Percentiles rank a stretch among this genome's conserved stretches.
Evolutionary conservation across 1,284 basidiomycete species (phyloP).

Genomic region (Trametes versicolor): DNA sequence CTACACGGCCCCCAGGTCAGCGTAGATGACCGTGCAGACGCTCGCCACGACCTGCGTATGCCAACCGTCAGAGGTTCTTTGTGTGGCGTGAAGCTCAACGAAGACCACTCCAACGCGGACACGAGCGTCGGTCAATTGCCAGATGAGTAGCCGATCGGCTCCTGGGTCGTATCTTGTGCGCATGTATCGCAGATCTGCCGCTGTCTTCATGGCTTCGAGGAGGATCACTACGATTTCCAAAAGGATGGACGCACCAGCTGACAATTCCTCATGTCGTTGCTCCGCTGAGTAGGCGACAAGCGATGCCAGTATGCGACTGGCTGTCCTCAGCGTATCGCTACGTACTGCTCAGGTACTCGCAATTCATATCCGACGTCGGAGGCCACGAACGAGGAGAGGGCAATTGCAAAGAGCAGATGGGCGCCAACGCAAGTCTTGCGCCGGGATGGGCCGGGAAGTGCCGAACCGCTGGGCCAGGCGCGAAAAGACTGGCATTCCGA

Average conservation of each 20-base stretch:
- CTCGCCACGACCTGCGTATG: not conserved
- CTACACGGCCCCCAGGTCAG: not conserved
- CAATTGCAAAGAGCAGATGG: not conserved
- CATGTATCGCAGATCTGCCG: conserved; percentile 5
- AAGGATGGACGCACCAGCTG: conserved; percentile 8
- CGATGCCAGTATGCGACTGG: not conserved
- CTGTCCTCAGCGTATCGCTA: not conserved
- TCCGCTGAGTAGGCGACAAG: not conserved
- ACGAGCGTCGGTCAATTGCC: conserved; percentile 6
- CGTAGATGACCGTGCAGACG: not conserved
- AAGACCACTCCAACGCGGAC: not conserved
- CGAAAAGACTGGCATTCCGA: conserved; percentile 25
- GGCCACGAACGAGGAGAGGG: not conserved
- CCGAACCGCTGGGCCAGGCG: conserved; percentile 29
- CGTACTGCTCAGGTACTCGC: not conserved
- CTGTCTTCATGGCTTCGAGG: conserved; percentile 7
- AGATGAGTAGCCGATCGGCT: not conserved
- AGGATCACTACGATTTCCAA: not conserved
- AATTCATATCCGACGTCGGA: not conserved
- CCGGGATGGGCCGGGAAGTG: conserved; percentile 23
- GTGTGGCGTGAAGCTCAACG: not conserved
- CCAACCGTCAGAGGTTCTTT: not conserved
- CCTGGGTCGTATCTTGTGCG: not conserved
- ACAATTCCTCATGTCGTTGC: not conserved
- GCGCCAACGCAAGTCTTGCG: not conserved